Conservation (phyloP, 176 grass and related monocot species). For the Eremochloa ophiuroides region DNA sequence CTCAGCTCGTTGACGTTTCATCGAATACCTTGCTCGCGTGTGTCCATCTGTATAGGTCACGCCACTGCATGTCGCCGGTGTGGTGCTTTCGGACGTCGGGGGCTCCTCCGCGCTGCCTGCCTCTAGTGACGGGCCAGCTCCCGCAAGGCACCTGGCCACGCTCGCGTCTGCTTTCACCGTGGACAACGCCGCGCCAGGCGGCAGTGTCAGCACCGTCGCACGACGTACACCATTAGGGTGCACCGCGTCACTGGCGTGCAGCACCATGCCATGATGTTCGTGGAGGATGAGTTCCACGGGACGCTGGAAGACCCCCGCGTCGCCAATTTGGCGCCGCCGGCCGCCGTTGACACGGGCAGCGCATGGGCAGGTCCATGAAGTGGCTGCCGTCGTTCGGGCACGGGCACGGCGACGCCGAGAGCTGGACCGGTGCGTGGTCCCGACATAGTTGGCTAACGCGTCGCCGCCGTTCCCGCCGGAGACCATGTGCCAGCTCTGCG, state of each 20-base stretch:
- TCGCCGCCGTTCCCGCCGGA: slow-evolving; percentile 34
- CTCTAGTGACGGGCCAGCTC: too few relatives aligned
- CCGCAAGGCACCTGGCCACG: slow-evolving; percentile 33
- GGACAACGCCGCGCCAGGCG: background rate
- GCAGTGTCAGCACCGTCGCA: too few relatives aligned
- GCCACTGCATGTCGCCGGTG: too few relatives aligned
- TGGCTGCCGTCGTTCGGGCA: slow-evolving; percentile 48
- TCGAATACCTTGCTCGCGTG: too few relatives aligned
- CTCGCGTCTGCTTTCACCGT: slow-evolving; percentile 33
- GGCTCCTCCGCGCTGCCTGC: too few relatives aligned
- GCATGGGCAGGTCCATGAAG: background rate
- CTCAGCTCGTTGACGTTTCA: too few relatives aligned
- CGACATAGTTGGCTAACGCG: too few relatives aligned
- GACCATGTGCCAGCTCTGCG: slow-evolving; percentile 41
- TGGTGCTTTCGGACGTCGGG: too few relatives aligned
- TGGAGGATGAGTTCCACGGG: slow-evolving; percentile 78
- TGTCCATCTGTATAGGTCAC: too few relatives aligned
- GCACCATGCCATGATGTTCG: slow-evolving; percentile 69
- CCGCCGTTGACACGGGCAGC: slow-evolving; percentile 34
- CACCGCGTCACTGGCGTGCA: slow-evolving; percentile 65
- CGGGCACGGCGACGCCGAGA: too few relatives aligned
- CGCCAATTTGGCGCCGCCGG: background rate
- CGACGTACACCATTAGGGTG: slow-evolving; percentile 39
- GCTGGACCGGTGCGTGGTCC: slow-evolving; percentile 35
- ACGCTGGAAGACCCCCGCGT: slow-evolving; percentile 54